phyloP scores from a whole-genome alignment of 2,329 filamentous ascomycete genomes.

The Colletotrichum tamarilloi region DNA sequence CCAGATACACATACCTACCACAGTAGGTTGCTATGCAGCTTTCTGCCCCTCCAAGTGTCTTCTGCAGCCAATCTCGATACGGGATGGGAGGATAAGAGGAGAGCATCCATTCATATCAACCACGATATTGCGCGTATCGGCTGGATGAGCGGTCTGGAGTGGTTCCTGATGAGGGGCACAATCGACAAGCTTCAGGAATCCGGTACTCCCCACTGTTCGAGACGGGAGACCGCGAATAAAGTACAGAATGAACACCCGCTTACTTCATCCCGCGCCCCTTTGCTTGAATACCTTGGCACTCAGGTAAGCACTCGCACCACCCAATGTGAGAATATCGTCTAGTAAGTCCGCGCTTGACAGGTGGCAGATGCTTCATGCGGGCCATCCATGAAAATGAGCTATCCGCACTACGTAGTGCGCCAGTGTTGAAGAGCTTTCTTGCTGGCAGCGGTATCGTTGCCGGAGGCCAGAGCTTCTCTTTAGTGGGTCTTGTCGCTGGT shows the following conservation, averaged over 20 bases:
- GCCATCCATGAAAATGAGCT: not conserved
- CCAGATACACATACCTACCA: no score
- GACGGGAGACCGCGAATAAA: no score
- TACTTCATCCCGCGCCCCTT: no score
- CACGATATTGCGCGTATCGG: not conserved
- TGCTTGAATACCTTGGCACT: no score
- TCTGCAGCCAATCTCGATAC: slow-evolving; percentile 15
- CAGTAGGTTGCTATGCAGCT: no score
- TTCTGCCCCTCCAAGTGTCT: slow-evolving; percentile 22
- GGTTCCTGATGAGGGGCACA: not conserved
- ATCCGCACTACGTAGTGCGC: no score
- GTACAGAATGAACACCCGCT: no score
- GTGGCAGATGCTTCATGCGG: no score
- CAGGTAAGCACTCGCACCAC: no score
- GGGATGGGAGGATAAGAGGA: not conserved
- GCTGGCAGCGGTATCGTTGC: not conserved
- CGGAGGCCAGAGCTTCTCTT: not conserved
- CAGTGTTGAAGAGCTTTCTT: not conserved
- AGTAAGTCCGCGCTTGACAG: not conserved
- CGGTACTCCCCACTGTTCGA: not conserved
- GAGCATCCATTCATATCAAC: slow-evolving; percentile 10
- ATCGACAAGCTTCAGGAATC: not conserved
- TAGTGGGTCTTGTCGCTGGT: not conserved
- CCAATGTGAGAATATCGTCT: not conserved
- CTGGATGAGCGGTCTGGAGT: slow-evolving; percentile 30